Evolutionary conservation across 2,329 filamentous ascomycete species (phyloP).

Genomic region (Sporothrix luriei): DNA sequence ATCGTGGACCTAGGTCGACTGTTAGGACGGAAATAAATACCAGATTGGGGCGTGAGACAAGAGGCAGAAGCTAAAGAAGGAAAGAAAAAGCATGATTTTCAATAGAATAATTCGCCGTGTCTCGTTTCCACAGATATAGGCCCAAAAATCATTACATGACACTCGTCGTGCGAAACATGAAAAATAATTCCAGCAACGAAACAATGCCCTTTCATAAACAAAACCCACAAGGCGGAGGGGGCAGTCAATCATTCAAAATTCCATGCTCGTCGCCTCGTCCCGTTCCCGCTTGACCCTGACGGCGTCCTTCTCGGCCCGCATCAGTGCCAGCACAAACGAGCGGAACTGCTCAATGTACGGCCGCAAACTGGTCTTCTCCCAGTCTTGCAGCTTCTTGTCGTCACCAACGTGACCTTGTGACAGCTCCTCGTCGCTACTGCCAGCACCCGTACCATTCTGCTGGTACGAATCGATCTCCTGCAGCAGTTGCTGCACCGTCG

Average conservation of each 20-base stretch:
- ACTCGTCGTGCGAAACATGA: neutral
- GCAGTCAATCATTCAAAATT: conserved; percentile 48
- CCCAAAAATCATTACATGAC: conserved; percentile 20
- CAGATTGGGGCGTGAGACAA: neutral
- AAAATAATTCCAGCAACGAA: neutral
- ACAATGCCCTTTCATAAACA: conserved; percentile 16
- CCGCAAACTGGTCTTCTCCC: conserved; percentile 95
- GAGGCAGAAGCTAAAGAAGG: neutral
- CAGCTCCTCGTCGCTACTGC: conserved; percentile 41
- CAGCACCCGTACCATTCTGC: conserved; percentile 44
- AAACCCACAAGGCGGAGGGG: neutral
- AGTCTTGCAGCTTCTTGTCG: conserved; percentile 65
- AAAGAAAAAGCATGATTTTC: neutral
- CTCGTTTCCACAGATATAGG: neutral
- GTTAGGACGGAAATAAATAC: conserved; percentile 4
- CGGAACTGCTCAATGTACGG: conserved; percentile 91
- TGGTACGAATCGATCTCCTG: conserved; percentile 85
- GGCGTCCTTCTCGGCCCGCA: conserved; percentile 73
- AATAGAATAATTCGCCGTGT: neutral
- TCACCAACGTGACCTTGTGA: conserved; percentile 34
- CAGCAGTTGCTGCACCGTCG: conserved; percentile 80
- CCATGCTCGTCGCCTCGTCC: conserved; percentile 54
- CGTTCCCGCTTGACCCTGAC: conserved; percentile 59
- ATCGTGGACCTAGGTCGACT: conserved; percentile 40
- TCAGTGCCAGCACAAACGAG: conserved; percentile 72